A percentile compares a stretch with the other conserved stretches of the same genome.
Evolutionary conservation across 23 red algal genomes (phyloP).

Genomic region (Gracilaria domingensis): DNA sequence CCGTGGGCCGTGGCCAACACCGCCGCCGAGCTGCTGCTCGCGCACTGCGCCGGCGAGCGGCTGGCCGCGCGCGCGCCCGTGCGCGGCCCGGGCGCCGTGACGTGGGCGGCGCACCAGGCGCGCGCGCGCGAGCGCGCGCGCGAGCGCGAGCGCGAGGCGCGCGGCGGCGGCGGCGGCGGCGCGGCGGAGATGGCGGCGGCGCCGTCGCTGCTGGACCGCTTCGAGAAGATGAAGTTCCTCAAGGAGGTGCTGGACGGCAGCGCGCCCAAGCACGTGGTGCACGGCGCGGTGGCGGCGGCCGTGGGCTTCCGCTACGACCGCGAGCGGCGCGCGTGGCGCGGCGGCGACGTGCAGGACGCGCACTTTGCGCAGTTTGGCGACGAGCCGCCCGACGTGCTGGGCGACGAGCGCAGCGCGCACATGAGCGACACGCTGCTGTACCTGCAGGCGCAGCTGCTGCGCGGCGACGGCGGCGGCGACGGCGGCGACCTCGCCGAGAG

Average conservation of each 20-base stretch:
- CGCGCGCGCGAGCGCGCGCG: not conserved
- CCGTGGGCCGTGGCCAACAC: constrained; percentile 43
- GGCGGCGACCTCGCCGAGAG: constrained; percentile 2
- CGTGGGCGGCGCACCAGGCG: not conserved
- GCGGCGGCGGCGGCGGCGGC: too few relatives aligned
- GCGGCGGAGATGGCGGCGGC: not conserved
- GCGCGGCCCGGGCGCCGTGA: not conserved
- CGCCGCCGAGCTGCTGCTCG: constrained; percentile 35
- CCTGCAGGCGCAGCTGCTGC: constrained; percentile 10
- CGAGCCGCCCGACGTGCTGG: constrained; percentile 57
- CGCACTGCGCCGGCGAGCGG: not conserved
- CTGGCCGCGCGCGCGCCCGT: not conserved
- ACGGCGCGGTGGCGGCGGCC: constrained; percentile 43
- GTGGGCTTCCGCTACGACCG: constrained; percentile 53
- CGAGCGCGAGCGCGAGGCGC: not conserved
- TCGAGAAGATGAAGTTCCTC: constrained; percentile 45
- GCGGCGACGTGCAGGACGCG: constrained; percentile 9
- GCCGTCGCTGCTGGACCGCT: constrained; percentile 20
- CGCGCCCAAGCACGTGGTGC: constrained; percentile 21
- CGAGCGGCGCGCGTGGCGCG: constrained; percentile 39
- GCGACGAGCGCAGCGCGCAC: constrained; percentile 26
- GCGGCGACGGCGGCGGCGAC: not conserved
- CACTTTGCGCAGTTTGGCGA: constrained; percentile 50
- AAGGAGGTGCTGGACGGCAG: constrained; percentile 40
- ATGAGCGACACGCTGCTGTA: constrained; percentile 2